Conservation (phyloP, 2,329 filamentous ascomycete genomes). For the Pleoardoris graminearum region DNA sequence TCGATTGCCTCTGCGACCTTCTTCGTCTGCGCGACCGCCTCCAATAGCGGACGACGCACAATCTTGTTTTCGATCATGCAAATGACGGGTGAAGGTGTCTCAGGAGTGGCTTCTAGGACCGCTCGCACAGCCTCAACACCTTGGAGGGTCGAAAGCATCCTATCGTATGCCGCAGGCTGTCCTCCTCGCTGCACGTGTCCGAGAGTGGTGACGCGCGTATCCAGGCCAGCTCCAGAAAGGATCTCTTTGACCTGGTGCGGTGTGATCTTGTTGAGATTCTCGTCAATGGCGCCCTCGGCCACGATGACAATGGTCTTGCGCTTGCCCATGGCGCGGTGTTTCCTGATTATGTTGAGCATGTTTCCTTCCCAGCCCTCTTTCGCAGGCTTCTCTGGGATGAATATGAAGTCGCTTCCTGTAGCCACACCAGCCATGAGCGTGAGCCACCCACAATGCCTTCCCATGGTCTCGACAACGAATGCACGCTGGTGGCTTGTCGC, state of each 20-base stretch:
- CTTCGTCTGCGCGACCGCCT: slow-evolving; percentile 86
- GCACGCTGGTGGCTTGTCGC: slow-evolving; percentile 92
- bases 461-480: slow-evolving; percentile 97
- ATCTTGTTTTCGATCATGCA: slow-evolving; percentile 99
- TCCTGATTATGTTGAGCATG: slow-evolving; percentile 35
- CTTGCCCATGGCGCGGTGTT: slow-evolving; percentile 89
- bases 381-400: slow-evolving; percentile 93
- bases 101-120: slow-evolving; percentile 62
- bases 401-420: slow-evolving; percentile 93
- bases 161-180: slow-evolving; percentile 88
- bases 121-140: slow-evolving; percentile 49
- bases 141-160: slow-evolving; percentile 89
- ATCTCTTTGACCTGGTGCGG: slow-evolving; percentile 83
- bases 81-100: slow-evolving; percentile 91
- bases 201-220: slow-evolving; percentile 91
- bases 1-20: slow-evolving; percentile 81
- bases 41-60: slow-evolving; percentile 81
- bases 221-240: slow-evolving; percentile 79
- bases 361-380: slow-evolving; percentile 76
- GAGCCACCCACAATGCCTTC: slow-evolving; percentile 95
- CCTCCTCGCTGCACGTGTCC: slow-evolving; percentile 98
- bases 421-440: slow-evolving; percentile 95
- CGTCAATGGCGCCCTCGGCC: slow-evolving; percentile 78
- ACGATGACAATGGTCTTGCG: slow-evolving; percentile 98
- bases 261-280: slow-evolving; percentile 79